Base-by-base conservation (phyloP, 73 alveolate species). In the Symbiodinium natans region DNA sequence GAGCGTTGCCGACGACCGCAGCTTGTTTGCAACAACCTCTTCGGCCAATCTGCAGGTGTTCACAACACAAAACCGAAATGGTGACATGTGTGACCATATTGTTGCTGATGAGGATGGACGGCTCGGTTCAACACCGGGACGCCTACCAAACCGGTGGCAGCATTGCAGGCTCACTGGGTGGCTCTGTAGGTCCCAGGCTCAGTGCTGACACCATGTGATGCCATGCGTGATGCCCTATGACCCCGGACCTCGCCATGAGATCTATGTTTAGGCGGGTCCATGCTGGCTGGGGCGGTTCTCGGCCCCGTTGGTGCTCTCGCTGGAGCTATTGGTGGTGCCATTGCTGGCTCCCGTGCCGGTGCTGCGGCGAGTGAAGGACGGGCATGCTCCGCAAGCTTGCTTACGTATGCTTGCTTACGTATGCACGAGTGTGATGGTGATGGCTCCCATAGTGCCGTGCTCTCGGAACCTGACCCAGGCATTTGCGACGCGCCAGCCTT, bases 91-190 rank as follows among this genome's bases (percentile, higher is more conserved):
- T n/a, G n/a, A n/a, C n/a, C n/a, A n/a, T n/a, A n/a, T n/a, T n/a
- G n/a, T n/a, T n/a, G n/a, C n/a, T n/a, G n/a, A n/a, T n/a, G 25
- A 88, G 95, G 95, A 59, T 88, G 86, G 86, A 88, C 86, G 56
- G 68, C 31, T 82, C 48, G 54, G 97, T 90, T 41, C 97, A 90
- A 56, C 41, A 90, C 83, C 97, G 97, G 52, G 56, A 41, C n/a
- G 97, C 97, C n/a, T 90, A 90, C 88, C 97, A 90, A 29, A 90
- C 97, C 27, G 97, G 97, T 23, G 97, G 97, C 52, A 90, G 97
- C 88, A 90, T 90, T 23, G 97, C 97, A 29, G 97, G 97, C 29
- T 90, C 97, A 0, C 89, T 90, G 31, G 97, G 97, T 5, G 97
- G 97, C 34, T 90, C 97, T 23, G 88, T 90, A 42, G 97, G 97